Evolutionary conservation across 192 early-diverging fungal genomes (phyloP).

Genomic region (Haplosporangium gracile): DNA sequence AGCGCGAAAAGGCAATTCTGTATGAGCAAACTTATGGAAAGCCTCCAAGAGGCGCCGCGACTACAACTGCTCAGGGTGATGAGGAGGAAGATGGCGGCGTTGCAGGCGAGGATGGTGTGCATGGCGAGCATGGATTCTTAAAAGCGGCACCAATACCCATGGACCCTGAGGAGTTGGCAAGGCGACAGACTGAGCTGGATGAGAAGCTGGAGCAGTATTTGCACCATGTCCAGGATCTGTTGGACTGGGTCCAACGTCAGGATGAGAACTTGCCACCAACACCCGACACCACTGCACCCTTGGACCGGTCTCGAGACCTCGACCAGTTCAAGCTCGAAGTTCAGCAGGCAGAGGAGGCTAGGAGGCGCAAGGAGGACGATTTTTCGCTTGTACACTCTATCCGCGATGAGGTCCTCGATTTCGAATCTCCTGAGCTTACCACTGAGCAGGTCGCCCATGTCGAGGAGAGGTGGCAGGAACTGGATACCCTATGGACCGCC

Average conservation of each 20-base stretch:
- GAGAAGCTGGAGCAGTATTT: conserved; percentile 22
- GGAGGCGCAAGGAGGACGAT: conserved; percentile 10
- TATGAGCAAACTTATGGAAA: conserved; percentile 7
- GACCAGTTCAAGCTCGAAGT: conserved; percentile 33
- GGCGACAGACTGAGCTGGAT: conserved; percentile 35
- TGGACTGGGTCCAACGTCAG: conserved; percentile 25
- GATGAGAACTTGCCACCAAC: conserved; percentile 32
- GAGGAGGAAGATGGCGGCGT: background rate
- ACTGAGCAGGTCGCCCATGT: conserved; percentile 32
- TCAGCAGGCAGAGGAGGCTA: conserved; percentile 15
- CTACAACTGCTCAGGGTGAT: background rate
- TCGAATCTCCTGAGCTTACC: conserved; percentile 39
- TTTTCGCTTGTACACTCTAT: conserved; percentile 21
- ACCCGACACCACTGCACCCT: conserved; percentile 21
- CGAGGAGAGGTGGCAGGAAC: conserved; percentile 30
- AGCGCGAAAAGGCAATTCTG: conserved; percentile 38
- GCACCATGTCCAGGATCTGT: background rate
- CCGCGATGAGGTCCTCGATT: conserved; percentile 45
- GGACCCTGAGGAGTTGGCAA: conserved; percentile 46
- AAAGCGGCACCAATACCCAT: conserved; percentile 4
- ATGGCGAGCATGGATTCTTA: background rate
- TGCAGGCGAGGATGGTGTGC: background rate
- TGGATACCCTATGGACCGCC: conserved; percentile 25
- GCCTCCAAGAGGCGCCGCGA: background rate
- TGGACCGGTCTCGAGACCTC: conserved; percentile 30